These are phyloP conservation scores for Exserohilum rostratum DNA, from an alignment of 2,329 filamentous ascomycete species.

Conservation along the genomic window DNA sequence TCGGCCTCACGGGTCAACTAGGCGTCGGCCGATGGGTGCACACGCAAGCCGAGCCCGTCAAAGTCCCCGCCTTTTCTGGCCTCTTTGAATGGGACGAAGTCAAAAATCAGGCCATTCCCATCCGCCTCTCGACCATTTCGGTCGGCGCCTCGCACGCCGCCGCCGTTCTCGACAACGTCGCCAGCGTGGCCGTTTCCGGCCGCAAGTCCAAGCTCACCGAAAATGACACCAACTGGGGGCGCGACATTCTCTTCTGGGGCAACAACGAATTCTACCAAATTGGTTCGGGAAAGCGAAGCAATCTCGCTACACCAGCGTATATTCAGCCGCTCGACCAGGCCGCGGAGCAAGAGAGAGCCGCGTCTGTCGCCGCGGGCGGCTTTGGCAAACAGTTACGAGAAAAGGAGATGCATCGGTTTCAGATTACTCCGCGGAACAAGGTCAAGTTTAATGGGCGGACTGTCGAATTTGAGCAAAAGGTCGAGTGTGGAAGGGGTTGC, in stretches of 20 bases:
- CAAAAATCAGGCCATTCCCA: slow-evolving; percentile 71
- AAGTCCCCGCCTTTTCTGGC: slow-evolving; percentile 81
- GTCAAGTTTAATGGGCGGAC: slow-evolving; percentile 72
- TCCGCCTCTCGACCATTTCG: slow-evolving; percentile 74
- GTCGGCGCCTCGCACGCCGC: slow-evolving; percentile 82
- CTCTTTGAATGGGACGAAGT: slow-evolving; percentile 87
- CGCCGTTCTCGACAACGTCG: slow-evolving; percentile 82
- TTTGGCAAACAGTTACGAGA: slow-evolving; percentile 58
- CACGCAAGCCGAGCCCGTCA: slow-evolving; percentile 75
- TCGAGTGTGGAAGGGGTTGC: slow-evolving; percentile 86
- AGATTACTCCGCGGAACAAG: slow-evolving; percentile 78
- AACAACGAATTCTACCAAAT: slow-evolving; percentile 94
- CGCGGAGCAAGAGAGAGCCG: slow-evolving; percentile 54
- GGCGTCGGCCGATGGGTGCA: slow-evolving; percentile 92
- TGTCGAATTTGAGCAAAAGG: slow-evolving; percentile 80
- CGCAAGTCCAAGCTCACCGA: slow-evolving; percentile 48
- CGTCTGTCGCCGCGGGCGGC: slow-evolving; percentile 20
- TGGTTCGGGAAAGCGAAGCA: slow-evolving; percentile 87
- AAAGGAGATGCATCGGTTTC: slow-evolving; percentile 74
- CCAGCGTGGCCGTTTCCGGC: slow-evolving; percentile 64
- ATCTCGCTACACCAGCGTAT: slow-evolving; percentile 75
- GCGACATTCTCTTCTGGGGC: slow-evolving; percentile 91
- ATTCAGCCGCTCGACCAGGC: slow-evolving; percentile 76
- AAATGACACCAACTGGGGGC: slow-evolving; percentile 84
- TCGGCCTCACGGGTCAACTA: slow-evolving; percentile 81